These are phyloP conservation scores for Microbotryum lychnidis-dioicae DNA, from an alignment of 1,284 basidiomycete species.

Conservation along the genomic window DNA sequence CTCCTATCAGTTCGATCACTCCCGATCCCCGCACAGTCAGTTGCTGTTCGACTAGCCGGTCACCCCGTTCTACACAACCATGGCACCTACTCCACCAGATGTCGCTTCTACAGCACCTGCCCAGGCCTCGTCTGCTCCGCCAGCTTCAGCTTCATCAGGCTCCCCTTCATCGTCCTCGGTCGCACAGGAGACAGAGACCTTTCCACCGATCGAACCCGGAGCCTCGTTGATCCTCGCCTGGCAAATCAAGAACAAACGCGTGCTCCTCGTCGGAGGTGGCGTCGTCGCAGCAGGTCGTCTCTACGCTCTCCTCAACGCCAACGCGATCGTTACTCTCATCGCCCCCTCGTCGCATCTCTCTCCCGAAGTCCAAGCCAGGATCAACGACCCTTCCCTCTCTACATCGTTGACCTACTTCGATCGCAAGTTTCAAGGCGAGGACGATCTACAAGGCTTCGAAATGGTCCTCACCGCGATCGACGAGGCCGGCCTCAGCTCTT, in stretches of 20 bases:
- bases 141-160: no score
- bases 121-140: no score
- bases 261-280: slow-evolving; percentile 83
- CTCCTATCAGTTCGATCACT: no score
- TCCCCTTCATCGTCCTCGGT: background rate
- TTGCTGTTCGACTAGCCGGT: no score
- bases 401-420: slow-evolving; percentile 58
- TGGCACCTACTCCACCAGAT: no score
- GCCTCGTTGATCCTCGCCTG: slow-evolving; percentile 76
- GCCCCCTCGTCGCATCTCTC: slow-evolving; percentile 57
- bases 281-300: slow-evolving; percentile 72
- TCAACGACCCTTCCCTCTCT: slow-evolving; percentile 50
- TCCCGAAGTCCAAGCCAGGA: slow-evolving; percentile 42
- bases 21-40: no score
- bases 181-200: slow-evolving; percentile 15
- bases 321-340: slow-evolving; percentile 56
- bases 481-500: slow-evolving; percentile 61
- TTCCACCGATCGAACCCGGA: slow-evolving; percentile 42
- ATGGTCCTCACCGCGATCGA: slow-evolving; percentile 95
- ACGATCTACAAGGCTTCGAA: slow-evolving; percentile 54
- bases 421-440: slow-evolving; percentile 49
- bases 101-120: no score
- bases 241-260: slow-evolving; percentile 69
- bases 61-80: no score
- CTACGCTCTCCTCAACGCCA: slow-evolving; percentile 53